These are phyloP conservation scores for Plasmodium gonderi DNA, from an alignment of 169 alveolate species.

Conservation along the genomic window DNA sequence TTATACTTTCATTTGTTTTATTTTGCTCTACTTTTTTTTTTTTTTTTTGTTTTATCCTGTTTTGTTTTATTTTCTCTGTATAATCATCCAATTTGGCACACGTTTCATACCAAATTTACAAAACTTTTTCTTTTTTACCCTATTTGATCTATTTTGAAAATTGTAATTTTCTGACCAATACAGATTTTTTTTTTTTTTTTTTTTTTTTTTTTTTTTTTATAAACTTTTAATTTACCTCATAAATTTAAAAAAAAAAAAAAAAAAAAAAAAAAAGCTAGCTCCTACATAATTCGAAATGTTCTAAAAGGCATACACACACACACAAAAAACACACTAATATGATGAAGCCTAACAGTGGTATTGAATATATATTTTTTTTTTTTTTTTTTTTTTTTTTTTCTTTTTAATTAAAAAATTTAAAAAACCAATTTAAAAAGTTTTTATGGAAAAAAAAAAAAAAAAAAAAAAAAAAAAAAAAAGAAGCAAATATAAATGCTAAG, in stretches of 20 bases:
- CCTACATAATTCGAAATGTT: neutral
- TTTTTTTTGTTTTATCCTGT: neutral
- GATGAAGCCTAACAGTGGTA: neutral
- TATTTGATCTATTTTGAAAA: neutral
- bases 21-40: neutral
- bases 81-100: neutral
- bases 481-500: too few relatives aligned
- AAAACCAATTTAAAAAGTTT: neutral
- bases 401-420: neutral
- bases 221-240: neutral
- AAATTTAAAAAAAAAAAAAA: neutral
- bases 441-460: neutral
- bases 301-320: neutral
- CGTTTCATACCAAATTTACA: neutral
- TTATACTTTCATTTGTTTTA: too few relatives aligned
- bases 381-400: neutral
- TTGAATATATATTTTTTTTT: too few relatives aligned
- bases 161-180: slow-evolving; percentile 20
- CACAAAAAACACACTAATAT: neutral
- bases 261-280: neutral
- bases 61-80: neutral
- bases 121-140: neutral
- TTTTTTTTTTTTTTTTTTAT: slow-evolving; percentile 36
- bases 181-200: slow-evolving; percentile 31
- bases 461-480: neutral